Conservation (phyloP, 1,284 basidiomycete species). For the Clitocybe nebularis region DNA sequence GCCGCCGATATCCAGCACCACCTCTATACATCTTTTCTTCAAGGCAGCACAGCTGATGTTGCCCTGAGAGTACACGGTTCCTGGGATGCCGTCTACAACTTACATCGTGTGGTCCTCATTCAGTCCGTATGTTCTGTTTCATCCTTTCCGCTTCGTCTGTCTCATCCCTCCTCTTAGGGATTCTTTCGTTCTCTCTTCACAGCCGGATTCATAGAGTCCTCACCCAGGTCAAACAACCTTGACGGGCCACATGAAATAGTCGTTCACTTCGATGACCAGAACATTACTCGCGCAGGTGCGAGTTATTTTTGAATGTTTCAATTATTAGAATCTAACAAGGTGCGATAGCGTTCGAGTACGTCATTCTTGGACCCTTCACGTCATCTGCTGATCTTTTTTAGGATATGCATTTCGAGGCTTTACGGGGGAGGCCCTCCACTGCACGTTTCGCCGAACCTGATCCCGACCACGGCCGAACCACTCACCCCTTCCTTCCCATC, state of each 20-base stretch:
- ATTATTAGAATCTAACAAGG: no score
- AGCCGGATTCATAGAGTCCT: constrained; percentile 72
- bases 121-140: constrained; percentile 59
- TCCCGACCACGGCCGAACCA: constrained; percentile 65
- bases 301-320: no score
- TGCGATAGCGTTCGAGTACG: constrained; percentile 61
- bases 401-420: constrained; percentile 77
- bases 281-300: constrained; percentile 81
- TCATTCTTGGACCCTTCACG: constrained; percentile 6
- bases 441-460: constrained; percentile 59
- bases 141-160: background rate
- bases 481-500: constrained; percentile 62
- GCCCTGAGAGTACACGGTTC: constrained; percentile 63
- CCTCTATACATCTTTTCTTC: constrained; percentile 70
- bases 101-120: constrained; percentile 82
- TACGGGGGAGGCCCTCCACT: constrained; percentile 84
- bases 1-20: constrained; percentile 60
- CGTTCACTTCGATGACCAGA: constrained; percentile 77
- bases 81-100: constrained; percentile 74
- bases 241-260: constrained; percentile 45
- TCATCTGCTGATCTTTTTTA: constrained; percentile 28
- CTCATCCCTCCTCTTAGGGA: constrained; percentile 41
- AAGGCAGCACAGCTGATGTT: constrained; percentile 73
- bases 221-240: constrained; percentile 24
- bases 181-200: constrained; percentile 86